A percentile compares a stretch with the other conserved stretches of the same genome.
Conservation (phyloP, 768 basidiomycete genomes). For the Stropharia rugosoannulata region DNA sequence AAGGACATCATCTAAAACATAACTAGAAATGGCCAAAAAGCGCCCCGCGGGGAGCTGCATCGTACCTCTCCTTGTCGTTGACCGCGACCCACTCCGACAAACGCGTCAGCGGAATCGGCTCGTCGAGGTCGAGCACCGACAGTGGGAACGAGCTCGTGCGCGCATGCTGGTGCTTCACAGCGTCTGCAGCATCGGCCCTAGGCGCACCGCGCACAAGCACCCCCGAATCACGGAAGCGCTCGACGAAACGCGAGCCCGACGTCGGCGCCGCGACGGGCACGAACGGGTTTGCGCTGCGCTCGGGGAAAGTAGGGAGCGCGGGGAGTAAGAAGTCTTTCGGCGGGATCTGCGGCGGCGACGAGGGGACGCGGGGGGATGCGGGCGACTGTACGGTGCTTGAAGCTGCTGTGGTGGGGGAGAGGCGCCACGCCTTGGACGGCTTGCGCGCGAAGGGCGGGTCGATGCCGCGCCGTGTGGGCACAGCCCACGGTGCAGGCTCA, state of each 20-base stretch:
- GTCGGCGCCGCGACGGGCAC: not conserved
- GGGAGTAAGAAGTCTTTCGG: not conserved
- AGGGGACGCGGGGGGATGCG: not conserved
- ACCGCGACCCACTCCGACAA: slow-evolving; percentile 55
- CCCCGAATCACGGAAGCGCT: slow-evolving; percentile 36
- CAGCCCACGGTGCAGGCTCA: slow-evolving; percentile 48
- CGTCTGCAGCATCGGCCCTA: slow-evolving; percentile 16
- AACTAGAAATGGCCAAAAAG: no score
- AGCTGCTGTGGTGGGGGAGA: not conserved
- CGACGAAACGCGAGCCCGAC: slow-evolving; percentile 39
- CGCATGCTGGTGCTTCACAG: slow-evolving; percentile 16
- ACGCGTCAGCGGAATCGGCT: slow-evolving; percentile 54
- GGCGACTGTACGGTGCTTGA: not conserved
- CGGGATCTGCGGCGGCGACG: slow-evolving; percentile 7
- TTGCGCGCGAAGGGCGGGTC: slow-evolving; percentile 48
- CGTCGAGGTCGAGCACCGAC: slow-evolving; percentile 44
- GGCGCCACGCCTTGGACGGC: slow-evolving; percentile 10
- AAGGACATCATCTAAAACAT: no score
- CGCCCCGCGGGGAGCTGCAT: no score
- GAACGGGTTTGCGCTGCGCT: slow-evolving; percentile 12
- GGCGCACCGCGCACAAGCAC: slow-evolving; percentile 23
- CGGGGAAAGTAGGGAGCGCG: slow-evolving; percentile 27
- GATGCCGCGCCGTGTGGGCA: slow-evolving; percentile 51
- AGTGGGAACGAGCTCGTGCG: slow-evolving; percentile 36
- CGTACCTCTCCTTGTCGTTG: slow-evolving; percentile 26